phyloP scores from a whole-genome alignment of 2,329 filamentous ascomycete genomes.

The Helotiales sp. region DNA sequence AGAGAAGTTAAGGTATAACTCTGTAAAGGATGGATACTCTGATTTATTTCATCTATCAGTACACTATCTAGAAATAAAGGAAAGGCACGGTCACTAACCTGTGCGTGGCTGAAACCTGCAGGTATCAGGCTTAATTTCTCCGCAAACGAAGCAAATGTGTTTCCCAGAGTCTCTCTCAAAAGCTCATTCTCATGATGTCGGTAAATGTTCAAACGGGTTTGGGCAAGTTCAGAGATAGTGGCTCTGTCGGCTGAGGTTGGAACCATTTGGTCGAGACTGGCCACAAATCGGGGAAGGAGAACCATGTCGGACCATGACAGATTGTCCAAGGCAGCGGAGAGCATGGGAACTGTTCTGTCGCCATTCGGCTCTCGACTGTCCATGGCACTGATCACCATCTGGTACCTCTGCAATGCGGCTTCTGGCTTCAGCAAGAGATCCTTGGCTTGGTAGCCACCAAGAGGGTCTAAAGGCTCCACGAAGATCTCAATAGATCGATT shows the following conservation, averaged over 20 bases:
- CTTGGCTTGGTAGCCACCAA: neutral
- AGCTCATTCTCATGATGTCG: conserved; percentile 24
- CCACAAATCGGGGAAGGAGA: conserved; percentile 30
- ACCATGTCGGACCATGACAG: conserved; percentile 34
- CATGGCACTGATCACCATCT: conserved; percentile 22
- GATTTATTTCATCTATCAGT: conserved; percentile 35
- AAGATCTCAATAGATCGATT: conserved; percentile 93
- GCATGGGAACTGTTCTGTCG: conserved; percentile 15
- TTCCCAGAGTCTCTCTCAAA: conserved; percentile 25
- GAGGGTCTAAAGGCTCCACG: conserved; percentile 49
- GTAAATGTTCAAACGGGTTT: conserved; percentile 28
- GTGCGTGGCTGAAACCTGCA: conserved; percentile 39
- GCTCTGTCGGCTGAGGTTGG: neutral
- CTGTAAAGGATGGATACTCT: conserved; percentile 60
- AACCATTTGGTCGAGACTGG: neutral
- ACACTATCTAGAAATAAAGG: conserved; percentile 30
- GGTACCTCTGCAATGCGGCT: conserved; percentile 32
- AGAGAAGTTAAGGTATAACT: conserved; percentile 55
- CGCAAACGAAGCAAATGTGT: conserved; percentile 28
- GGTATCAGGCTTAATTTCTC: conserved; percentile 22
- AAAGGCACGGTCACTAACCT: conserved; percentile 42
- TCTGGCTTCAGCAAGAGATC: conserved; percentile 19
- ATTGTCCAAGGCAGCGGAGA: conserved; percentile 32
- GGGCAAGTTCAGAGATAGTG: conserved; percentile 4
- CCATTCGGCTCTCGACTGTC: conserved; percentile 1